Conservation (phyloP, 2,329 filamentous ascomycete genomes). For the Fusarium papillatum region DNA sequence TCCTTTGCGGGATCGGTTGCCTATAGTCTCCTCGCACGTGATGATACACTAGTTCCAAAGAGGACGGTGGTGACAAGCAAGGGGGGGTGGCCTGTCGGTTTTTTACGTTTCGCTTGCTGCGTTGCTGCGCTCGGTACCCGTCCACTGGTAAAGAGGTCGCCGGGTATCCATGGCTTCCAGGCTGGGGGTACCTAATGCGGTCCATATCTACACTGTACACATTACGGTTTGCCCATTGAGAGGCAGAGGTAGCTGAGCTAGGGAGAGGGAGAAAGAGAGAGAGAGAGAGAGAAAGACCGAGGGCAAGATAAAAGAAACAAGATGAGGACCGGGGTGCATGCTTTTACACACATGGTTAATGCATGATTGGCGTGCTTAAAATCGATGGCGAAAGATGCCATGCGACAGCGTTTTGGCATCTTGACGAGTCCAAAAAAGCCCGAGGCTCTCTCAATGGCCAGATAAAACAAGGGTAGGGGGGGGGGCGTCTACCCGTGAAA, state of each 20-base stretch:
- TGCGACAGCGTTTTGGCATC: neutral
- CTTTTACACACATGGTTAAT: neutral
- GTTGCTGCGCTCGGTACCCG: slow-evolving; percentile 28
- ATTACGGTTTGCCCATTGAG: neutral
- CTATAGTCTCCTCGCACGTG: slow-evolving; percentile 36
- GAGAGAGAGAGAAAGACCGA: too few species aligned
- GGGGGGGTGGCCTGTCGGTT: slow-evolving; percentile 24
- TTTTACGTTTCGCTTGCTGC: slow-evolving; percentile 38
- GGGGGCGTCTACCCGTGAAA: slow-evolving; percentile 29
- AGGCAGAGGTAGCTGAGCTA: neutral
- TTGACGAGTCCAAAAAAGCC: neutral
- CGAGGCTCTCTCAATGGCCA: slow-evolving; percentile 26
- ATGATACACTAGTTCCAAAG: slow-evolving; percentile 31
- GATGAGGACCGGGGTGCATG: neutral
- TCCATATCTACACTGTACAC: slow-evolving; percentile 13
- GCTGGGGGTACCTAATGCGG: neutral
- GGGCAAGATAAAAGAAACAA: neutral
- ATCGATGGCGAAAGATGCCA: neutral
- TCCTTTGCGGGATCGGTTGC: slow-evolving; percentile 26
- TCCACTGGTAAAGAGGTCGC: slow-evolving; percentile 20
- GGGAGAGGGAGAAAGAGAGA: neutral
- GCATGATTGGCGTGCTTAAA: slow-evolving; percentile 2
- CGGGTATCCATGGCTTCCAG: slow-evolving; percentile 22
- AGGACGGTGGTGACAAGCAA: slow-evolving; percentile 6
- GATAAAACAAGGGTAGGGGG: slow-evolving; percentile 28